Conservation (phyloP, 2,329 filamentous ascomycete genomes). For the Torrubiella hemipterigena region DNA sequence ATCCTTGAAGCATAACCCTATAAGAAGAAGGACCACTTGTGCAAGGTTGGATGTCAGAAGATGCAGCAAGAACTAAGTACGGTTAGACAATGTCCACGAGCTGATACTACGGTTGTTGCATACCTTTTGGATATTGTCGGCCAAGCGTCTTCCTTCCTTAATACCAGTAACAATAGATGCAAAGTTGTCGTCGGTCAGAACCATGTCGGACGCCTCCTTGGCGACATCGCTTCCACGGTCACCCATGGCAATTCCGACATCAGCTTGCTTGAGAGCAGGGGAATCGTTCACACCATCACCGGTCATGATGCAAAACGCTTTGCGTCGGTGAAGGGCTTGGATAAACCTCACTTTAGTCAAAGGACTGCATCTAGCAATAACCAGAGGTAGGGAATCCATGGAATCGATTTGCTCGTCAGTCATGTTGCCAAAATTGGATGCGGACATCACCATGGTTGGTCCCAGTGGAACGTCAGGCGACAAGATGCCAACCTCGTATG, state of each 20-base stretch:
- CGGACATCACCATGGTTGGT: constrained; percentile 44
- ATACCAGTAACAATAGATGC: constrained; percentile 66
- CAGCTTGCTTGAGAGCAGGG: constrained; percentile 58
- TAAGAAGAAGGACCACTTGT: constrained; percentile 55
- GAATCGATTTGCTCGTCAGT: constrained; percentile 50
- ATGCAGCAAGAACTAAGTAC: constrained; percentile 44
- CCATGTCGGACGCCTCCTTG: constrained; percentile 77
- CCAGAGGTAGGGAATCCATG: constrained; percentile 48
- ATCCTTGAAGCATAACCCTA: constrained; percentile 60
- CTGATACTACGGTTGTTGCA: not conserved
- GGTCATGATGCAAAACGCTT: constrained; percentile 61
- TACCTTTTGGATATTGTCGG: constrained; percentile 66
- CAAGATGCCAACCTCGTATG: constrained; percentile 52
- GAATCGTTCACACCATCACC: constrained; percentile 68
- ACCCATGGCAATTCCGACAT: constrained; percentile 69
- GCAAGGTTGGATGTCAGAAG: constrained; percentile 59
- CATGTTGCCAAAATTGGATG: constrained; percentile 49
- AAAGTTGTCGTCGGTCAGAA: constrained; percentile 81
- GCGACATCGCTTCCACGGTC: constrained; percentile 60
- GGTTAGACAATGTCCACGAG: constrained; percentile 7
- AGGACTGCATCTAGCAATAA: constrained; percentile 58
- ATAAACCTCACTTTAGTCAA: constrained; percentile 66
- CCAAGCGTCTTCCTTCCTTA: constrained; percentile 56
- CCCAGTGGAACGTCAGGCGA: constrained; percentile 20
- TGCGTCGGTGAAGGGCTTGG: constrained; percentile 57